These are phyloP conservation scores for Termitomyces sp. DNA, from an alignment of 768 basidiomycete species.

Conservation along the genomic window DNA sequence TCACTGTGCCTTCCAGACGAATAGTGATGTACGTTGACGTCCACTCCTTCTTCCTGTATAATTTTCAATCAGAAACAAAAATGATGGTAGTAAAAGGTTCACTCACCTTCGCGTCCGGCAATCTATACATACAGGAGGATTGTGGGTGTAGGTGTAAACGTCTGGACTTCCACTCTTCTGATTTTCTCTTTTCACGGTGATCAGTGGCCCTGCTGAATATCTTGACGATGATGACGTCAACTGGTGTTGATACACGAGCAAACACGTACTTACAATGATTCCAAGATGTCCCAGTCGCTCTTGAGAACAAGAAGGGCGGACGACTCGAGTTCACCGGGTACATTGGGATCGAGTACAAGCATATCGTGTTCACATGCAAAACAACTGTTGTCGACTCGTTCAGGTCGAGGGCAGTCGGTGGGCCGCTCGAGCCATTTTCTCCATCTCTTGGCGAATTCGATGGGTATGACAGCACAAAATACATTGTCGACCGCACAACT, in stretches of 20 bases:
- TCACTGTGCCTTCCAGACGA: slow-evolving; percentile 30
- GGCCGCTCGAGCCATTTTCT: slow-evolving; percentile 64
- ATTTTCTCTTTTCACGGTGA: slow-evolving; percentile 38
- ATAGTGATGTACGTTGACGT: slow-evolving; percentile 59
- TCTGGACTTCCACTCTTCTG: slow-evolving; percentile 26
- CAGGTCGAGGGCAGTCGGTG: slow-evolving; percentile 51
- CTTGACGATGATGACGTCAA: slow-evolving; percentile 28
- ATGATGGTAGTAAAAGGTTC: background rate
- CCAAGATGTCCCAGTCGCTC: slow-evolving; percentile 63
- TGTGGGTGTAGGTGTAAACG: slow-evolving; percentile 35
- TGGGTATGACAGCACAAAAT: slow-evolving; percentile 56
- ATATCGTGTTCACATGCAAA: slow-evolving; percentile 68
- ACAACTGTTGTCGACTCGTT: slow-evolving; percentile 52
- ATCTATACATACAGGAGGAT: slow-evolving; percentile 52
- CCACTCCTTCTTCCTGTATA: slow-evolving; percentile 51
- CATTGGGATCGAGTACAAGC: slow-evolving; percentile 66
- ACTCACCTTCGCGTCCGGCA: slow-evolving; percentile 66
- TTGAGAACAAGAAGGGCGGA: slow-evolving; percentile 53
- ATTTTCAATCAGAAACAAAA: background rate
- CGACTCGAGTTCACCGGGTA: slow-evolving; percentile 52
- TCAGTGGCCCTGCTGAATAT: slow-evolving; percentile 55
- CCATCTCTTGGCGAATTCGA: slow-evolving; percentile 66
- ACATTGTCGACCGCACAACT: slow-evolving; percentile 43
- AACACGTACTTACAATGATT: slow-evolving; percentile 40
- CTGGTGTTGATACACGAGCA: slow-evolving; percentile 17